Percentiles rank a stretch among this genome's conserved stretches.
These are phyloP conservation scores for Physcomitrium patens DNA, from an alignment of 225 moss, liverwort and hornwort species.

Conservation along the genomic window DNA sequence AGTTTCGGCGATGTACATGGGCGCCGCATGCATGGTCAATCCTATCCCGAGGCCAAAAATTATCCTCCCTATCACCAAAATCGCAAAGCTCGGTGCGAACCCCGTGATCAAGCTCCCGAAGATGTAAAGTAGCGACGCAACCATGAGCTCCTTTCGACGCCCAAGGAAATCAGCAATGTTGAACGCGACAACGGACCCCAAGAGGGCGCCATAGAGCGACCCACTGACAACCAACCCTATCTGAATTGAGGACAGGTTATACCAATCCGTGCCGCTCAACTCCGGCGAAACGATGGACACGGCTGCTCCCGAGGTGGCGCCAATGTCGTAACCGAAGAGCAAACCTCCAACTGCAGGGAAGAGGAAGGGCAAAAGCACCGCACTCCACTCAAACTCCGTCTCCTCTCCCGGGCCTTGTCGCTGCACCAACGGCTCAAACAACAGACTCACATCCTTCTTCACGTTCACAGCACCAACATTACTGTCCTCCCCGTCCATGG, in stretches of 20 bases:
- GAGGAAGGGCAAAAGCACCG: constrained; percentile 70
- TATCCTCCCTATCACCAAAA: constrained; percentile 70
- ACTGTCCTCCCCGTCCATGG: too few species aligned
- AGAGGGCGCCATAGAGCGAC: constrained; percentile 83
- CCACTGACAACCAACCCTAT: constrained; percentile 92
- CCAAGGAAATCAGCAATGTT: constrained; percentile 77
- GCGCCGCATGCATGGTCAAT: constrained; percentile 93
- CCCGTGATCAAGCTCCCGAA: constrained; percentile 56
- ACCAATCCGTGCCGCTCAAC: constrained; percentile 86
- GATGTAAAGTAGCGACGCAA: constrained; percentile 56
- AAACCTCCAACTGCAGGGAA: constrained; percentile 85
- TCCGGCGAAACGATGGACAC: constrained; percentile 68
- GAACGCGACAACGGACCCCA: constrained; percentile 84
- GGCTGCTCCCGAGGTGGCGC: constrained; percentile 88
- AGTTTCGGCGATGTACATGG: constrained; percentile 94
- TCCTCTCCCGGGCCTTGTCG: too few species aligned
- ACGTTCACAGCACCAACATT: too few species aligned
- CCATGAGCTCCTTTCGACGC: constrained; percentile 72
- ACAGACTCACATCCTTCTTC: too few species aligned
- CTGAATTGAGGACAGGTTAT: constrained; percentile 61
- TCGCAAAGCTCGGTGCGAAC: constrained; percentile 50
- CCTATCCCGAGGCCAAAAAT: constrained; percentile 80
- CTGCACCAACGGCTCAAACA: too few species aligned
- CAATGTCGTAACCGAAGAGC: constrained; percentile 89
- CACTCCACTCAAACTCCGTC: constrained; percentile 25